Base-by-base conservation (phyloP, 2,329 filamentous ascomycete genomes). In the Fusarium sarcochroum region DNA sequence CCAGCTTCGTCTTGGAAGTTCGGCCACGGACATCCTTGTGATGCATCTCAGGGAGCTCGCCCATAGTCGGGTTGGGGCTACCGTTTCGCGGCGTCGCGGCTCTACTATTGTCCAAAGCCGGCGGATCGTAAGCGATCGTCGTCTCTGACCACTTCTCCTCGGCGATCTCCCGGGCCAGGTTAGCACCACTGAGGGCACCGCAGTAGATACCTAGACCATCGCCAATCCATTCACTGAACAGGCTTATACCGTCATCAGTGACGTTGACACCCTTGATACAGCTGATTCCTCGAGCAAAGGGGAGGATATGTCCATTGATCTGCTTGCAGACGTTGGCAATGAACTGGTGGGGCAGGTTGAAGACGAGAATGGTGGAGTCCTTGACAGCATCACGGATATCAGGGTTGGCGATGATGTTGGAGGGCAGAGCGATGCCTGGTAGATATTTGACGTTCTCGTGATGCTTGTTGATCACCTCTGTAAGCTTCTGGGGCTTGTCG, bases 361-460 rank as follows among this genome's bases (percentile, higher is more conserved):
- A 99, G 78, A 99, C 86, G 68, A 99, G 89, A 67, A 99, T 93
- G 25, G 93, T 93, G 25, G 94, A 92, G 79, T 92, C 89, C 76
- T 90, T 89, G 77, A 96, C 95, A 18, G 96, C 88, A 64, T 94
- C 92, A 66, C 88, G 83, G 57, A 97, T 84, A 27, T 93, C 92
- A 18, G 94, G 91, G 79, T 96, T 96, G 72, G 94, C 94, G 72
- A 94, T 81, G 58, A 97, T 83, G 79, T 99, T 99, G 64, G 84
- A 75, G 6, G 96, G 96, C 3, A 99, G 88, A 32, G 86, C 83
- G 76, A 99, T 92, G 74, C 89, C 89, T n/a, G 95, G 93, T 11
- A 99, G 91, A 83, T 99, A 99, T 82, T 98, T 99, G 83, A 97
- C 87, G 81, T 99, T 99, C 84, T 99, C 96, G 83, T 98, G 94